These are phyloP conservation scores for Asclepias syriaca DNA, from an alignment of 257 asterid genomes.

Conservation along the genomic window DNA sequence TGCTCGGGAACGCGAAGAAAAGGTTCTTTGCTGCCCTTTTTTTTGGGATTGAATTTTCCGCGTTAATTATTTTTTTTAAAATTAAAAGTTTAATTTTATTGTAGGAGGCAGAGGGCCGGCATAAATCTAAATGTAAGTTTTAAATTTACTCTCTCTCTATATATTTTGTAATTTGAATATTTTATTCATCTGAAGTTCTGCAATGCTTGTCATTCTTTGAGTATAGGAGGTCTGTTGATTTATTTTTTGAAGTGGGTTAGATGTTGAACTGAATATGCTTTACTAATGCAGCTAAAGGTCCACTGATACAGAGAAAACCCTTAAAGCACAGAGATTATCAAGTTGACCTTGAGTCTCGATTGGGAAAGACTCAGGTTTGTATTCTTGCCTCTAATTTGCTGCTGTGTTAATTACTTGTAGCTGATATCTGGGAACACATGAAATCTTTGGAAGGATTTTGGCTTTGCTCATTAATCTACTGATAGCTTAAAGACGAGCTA, in stretches of 20 bases:
- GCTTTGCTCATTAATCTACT: background rate
- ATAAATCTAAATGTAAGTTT: conserved; percentile 56
- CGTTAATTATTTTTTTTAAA: background rate
- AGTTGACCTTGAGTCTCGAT: conserved; percentile 95
- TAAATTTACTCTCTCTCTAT: background rate
- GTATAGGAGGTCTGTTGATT: background rate
- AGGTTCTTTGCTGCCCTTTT: conserved; percentile 28
- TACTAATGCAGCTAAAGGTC: conserved; percentile 74
- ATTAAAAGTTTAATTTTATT: conserved; percentile 13
- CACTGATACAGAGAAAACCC: conserved; percentile 87
- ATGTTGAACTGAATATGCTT: background rate
- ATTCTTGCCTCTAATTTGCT: background rate
- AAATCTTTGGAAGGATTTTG: background rate
- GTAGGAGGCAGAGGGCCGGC: conserved; percentile 54
- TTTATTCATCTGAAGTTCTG: background rate
- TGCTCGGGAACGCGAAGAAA: conserved; percentile 91
- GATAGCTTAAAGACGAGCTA: background rate
- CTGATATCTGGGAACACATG: background rate
- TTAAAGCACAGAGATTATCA: conserved; percentile 96
- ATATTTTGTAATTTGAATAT: too few relatives aligned
- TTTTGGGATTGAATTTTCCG: background rate
- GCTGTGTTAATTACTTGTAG: background rate
- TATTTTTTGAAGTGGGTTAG: background rate
- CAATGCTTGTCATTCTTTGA: background rate
- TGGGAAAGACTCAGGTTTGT: conserved; percentile 95